phyloP scores from a whole-genome alignment of 169 alveolate genomes.

The Cryptosporidium andersoni region DNA sequence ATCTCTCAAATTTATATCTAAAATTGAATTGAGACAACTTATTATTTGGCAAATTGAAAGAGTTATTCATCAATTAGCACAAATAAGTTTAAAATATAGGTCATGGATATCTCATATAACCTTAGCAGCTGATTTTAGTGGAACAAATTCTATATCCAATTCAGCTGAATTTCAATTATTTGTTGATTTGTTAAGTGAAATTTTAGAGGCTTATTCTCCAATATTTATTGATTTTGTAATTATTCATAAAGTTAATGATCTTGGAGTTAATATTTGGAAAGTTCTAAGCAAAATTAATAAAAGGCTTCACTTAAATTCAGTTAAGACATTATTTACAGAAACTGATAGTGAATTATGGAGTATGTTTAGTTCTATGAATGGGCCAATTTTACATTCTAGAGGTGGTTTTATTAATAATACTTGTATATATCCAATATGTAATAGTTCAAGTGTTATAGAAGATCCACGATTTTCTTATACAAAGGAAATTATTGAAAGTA shows the following conservation, averaged over 20 bases:
- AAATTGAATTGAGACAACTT: slow-evolving; percentile 39
- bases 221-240: slow-evolving; percentile 23
- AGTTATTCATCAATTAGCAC: slow-evolving; percentile 34
- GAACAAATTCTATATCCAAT: slow-evolving; percentile 13
- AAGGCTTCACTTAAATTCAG: neutral
- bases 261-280: slow-evolving; percentile 37
- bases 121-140: slow-evolving; percentile 38
- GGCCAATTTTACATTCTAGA: slow-evolving; percentile 46
- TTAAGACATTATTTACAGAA: slow-evolving; percentile 29
- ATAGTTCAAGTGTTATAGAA: slow-evolving; percentile 15
- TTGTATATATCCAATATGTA: slow-evolving; percentile 46
- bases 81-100: slow-evolving; percentile 27
- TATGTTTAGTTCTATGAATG: slow-evolving; percentile 11
- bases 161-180: slow-evolving; percentile 53
- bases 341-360: slow-evolving; percentile 39
- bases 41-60: slow-evolving; percentile 53
- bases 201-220: slow-evolving; percentile 57
- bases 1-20: slow-evolving; percentile 1
- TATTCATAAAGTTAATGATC: slow-evolving; percentile 33
- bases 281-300: slow-evolving; percentile 24
- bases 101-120: slow-evolving; percentile 43
- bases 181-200: slow-evolving; percentile 29
- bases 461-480: slow-evolving; percentile 1
- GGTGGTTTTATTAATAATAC: slow-evolving; percentile 58
- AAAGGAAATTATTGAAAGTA: slow-evolving; percentile 4